These are phyloP conservation scores for Ustanciosporium gigantosporum DNA, from an alignment of 1,284 basidiomycete genomes.

Conservation along the genomic window DNA sequence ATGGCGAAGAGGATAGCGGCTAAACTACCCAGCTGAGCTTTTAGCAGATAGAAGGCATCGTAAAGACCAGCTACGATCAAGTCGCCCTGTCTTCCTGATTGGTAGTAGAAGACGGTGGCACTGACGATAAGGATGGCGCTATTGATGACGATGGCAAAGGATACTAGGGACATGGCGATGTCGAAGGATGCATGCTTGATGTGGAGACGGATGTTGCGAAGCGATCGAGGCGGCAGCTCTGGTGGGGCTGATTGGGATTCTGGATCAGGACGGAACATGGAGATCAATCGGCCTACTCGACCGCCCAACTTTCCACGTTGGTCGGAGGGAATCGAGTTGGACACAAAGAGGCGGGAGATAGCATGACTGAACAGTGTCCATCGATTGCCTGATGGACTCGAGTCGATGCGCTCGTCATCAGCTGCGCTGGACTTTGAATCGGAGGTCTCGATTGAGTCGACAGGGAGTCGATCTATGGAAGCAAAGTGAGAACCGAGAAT, in stretches of 20 bases:
- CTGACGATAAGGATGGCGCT: conserved; percentile 70
- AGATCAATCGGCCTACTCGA: not conserved
- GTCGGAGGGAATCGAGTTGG: no score
- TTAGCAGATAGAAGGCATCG: conserved; percentile 53
- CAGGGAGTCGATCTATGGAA: conserved; percentile 44
- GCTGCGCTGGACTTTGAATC: no score
- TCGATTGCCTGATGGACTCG: not conserved
- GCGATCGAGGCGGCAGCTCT: conserved; percentile 15
- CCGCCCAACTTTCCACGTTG: not conserved
- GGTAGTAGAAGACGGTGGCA: conserved; percentile 63
- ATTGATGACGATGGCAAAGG: conserved; percentile 74
- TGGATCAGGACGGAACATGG: not conserved
- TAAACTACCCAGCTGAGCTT: conserved; percentile 30
- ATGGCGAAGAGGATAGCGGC: conserved; percentile 56
- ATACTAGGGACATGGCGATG: conserved; percentile 56
- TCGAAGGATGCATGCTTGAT: conserved; percentile 58
- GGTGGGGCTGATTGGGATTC: not conserved
- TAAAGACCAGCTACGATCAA: conserved; percentile 51
- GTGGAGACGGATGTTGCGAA: conserved; percentile 40
- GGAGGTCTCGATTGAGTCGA: no score
- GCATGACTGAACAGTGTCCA: conserved; percentile 1
- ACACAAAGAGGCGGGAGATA: not conserved
- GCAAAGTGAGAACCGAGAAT: conserved; percentile 77
- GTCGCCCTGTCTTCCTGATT: conserved; percentile 15
- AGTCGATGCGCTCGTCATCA: no score